A percentile compares a stretch with the other conserved stretches of the same genome.
Conservation (phyloP, 768 basidiomycete species). For the Leccinum barrowsii region DNA sequence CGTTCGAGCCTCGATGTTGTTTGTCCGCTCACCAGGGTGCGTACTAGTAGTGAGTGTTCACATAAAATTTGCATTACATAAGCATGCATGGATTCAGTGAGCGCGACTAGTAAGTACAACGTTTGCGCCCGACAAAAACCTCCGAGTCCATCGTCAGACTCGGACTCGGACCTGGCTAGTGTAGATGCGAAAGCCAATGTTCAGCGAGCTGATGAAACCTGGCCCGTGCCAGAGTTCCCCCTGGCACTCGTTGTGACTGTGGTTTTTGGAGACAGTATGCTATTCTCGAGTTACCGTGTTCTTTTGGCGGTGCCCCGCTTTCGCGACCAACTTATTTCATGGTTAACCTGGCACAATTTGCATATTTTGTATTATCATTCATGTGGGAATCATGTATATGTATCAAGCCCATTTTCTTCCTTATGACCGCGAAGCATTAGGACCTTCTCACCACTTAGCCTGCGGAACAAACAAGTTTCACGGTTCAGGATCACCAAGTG, state of each 20-base stretch:
- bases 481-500: neutral
- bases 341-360: slow-evolving; percentile 16
- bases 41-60: no score
- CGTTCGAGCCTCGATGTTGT: no score
- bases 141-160: no score
- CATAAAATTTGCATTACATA: no score
- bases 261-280: neutral
- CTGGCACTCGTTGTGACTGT: slow-evolving; percentile 37
- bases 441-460: no score
- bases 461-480: neutral
- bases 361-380: slow-evolving; percentile 32
- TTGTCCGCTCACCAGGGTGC: no score
- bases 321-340: slow-evolving; percentile 16
- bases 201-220: no score
- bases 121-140: no score
- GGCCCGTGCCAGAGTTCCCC: slow-evolving; percentile 65
- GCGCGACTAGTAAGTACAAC: no score
- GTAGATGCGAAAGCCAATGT: no score
- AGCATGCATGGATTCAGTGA: no score
- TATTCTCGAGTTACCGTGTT: neutral
- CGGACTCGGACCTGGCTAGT: no score
- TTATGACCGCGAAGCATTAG: neutral
- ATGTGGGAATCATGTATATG: slow-evolving; percentile 20
- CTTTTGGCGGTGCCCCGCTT: slow-evolving; percentile 13
- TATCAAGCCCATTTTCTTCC: slow-evolving; percentile 9